Conservation (phyloP, 2,329 filamentous ascomycete genomes). For the Colletotrichum salicis region DNA sequence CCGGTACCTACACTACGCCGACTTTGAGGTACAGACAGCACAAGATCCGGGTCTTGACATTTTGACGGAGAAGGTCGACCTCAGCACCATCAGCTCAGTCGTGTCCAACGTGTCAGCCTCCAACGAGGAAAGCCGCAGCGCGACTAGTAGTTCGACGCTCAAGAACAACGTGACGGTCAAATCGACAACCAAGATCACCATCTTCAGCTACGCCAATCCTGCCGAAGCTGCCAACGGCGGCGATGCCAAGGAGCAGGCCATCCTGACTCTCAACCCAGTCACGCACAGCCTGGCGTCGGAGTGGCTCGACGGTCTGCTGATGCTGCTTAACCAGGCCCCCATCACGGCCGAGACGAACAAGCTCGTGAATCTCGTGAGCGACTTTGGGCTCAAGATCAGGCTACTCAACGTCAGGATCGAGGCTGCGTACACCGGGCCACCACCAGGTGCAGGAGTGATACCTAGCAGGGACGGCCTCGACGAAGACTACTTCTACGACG, state of each 20-base stretch:
- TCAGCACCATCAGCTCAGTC: slow-evolving; percentile 88
- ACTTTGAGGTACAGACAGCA: slow-evolving; percentile 75
- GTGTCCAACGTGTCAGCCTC: slow-evolving; percentile 88
- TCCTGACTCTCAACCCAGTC: slow-evolving; percentile 85
- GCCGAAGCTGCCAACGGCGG: slow-evolving; percentile 47
- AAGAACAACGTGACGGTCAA: slow-evolving; percentile 51
- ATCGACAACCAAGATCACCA: slow-evolving; percentile 86
- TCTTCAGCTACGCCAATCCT: slow-evolving; percentile 75
- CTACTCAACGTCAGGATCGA: slow-evolving; percentile 92
- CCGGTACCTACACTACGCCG: slow-evolving; percentile 87
- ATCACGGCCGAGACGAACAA: slow-evolving; percentile 98
- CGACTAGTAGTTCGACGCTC: slow-evolving; percentile 54
- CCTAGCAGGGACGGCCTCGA: slow-evolving; percentile 87
- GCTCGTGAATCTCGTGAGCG: slow-evolving; percentile 83
- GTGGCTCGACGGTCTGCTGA: slow-evolving; percentile 94
- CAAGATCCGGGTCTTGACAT: slow-evolving; percentile 78
- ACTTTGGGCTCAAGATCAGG: slow-evolving; percentile 93
- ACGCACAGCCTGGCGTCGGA: slow-evolving; percentile 89
- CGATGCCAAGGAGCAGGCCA: slow-evolving; percentile 71
- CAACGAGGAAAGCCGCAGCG: slow-evolving; percentile 60
- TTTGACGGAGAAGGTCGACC: slow-evolving; percentile 84
- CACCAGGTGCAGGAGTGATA: slow-evolving; percentile 77
- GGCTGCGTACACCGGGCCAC: slow-evolving; percentile 73
- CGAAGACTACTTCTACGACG: slow-evolving; percentile 93
- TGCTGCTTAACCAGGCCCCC: slow-evolving; percentile 93